Evolutionary conservation across 2,329 filamentous ascomycete species (phyloP).

Genomic region (Aspergillus oerlinghausenensis): DNA sequence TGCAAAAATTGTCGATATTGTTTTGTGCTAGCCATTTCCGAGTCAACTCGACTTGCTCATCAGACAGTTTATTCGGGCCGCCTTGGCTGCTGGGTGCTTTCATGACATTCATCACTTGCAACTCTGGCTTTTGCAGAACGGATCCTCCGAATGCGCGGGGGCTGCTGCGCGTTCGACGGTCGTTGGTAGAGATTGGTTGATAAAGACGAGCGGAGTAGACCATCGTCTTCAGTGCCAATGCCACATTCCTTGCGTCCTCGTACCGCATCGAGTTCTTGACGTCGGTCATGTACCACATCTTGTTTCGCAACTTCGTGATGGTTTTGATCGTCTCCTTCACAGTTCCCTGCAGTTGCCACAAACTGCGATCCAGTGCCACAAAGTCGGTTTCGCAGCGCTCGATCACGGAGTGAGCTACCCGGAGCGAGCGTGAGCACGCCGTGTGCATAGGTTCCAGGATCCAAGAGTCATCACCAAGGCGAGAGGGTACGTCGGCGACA

Average conservation of each 20-base stretch:
- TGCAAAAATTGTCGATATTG: conserved; percentile 87
- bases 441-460: conserved; percentile 67
- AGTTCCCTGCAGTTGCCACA: conserved; percentile 69
- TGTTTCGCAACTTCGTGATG: conserved; percentile 74
- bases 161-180: conserved; percentile 36
- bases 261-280: conserved; percentile 87
- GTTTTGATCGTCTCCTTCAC: conserved; percentile 71
- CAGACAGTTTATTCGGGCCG: conserved; percentile 91
- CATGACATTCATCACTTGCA: conserved; percentile 80
- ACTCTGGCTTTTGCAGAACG: conserved; percentile 74
- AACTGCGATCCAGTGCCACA: conserved; percentile 75
- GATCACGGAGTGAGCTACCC: conserved; percentile 29
- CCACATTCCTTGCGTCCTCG: conserved; percentile 79
- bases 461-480: conserved; percentile 61
- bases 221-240: conserved; percentile 88
- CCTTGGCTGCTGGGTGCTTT: conserved; percentile 79
- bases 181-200: conserved; percentile 20
- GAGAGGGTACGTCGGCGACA: conserved; percentile 51
- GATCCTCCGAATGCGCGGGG: conserved; percentile 48
- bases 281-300: conserved; percentile 98
- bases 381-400: conserved; percentile 45
- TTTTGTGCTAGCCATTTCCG: conserved; percentile 75
- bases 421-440: conserved; percentile 42
- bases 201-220: conserved; percentile 47
- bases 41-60: conserved; percentile 86